Conservation (phyloP, 108 stramenopile genomes). For the Pseudonitzschia multistriata region DNA sequence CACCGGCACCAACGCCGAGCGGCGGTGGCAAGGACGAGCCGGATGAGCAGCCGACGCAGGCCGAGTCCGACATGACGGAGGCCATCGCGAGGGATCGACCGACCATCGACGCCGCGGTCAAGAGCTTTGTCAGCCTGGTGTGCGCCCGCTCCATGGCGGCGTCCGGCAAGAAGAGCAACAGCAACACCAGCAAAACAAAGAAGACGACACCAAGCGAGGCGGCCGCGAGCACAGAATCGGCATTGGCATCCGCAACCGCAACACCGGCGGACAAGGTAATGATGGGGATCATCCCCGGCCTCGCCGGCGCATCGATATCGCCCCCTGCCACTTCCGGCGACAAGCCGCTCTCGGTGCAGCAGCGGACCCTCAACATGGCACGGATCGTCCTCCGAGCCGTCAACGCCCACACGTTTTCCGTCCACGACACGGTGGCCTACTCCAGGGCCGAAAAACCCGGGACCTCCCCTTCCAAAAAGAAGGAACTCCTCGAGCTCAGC, state of each 20-base stretch:
- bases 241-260: neutral
- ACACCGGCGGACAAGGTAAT: neutral
- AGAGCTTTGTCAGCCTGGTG: slow-evolving; percentile 32
- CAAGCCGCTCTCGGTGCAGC: slow-evolving; percentile 1
- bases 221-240: no score
- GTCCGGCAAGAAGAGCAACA: neutral
- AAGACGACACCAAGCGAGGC: neutral
- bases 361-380: slow-evolving; percentile 13
- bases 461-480: slow-evolving; percentile 5
- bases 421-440: slow-evolving; percentile 23
- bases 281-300: slow-evolving; percentile 10
- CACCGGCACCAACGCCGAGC: neutral
- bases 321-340: neutral
- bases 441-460: slow-evolving; percentile 23
- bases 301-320: neutral
- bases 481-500: slow-evolving; percentile 19
- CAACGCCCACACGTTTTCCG: slow-evolving; percentile 27
- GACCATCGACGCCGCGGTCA: slow-evolving; percentile 40
- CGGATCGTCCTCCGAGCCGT: slow-evolving; percentile 11
- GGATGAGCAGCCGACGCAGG: slow-evolving; percentile 15
- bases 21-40: neutral
- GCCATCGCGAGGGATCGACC: slow-evolving; percentile 40
- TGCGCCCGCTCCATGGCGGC: slow-evolving; percentile 26
- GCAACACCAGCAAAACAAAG: neutral
- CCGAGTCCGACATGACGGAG: slow-evolving; percentile 23